These are phyloP conservation scores for Botryotinia globosa DNA, from an alignment of 2,329 filamentous ascomycete genomes.

Conservation along the genomic window DNA sequence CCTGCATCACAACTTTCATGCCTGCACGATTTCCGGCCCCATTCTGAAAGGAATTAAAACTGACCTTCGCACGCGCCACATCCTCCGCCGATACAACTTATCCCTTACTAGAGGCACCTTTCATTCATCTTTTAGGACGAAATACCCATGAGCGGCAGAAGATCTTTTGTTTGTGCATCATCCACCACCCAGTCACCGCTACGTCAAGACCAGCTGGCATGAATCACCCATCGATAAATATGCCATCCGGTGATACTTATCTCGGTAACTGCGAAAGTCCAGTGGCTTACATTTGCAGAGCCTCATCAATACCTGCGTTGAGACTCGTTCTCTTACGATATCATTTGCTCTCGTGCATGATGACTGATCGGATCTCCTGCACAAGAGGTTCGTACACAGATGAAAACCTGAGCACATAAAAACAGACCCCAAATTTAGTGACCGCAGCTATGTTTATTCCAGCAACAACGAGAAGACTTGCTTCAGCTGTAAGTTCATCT, in stretches of 20 bases:
- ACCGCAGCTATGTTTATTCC: background rate
- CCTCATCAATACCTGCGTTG: background rate
- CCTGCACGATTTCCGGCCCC: no score
- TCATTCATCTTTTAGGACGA: no score
- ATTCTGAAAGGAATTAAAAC: no score
- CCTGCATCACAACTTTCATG: no score
- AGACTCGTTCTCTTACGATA: background rate
- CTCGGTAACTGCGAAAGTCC: slow-evolving; percentile 12
- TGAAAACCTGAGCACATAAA: background rate
- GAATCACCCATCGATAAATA: slow-evolving; percentile 32
- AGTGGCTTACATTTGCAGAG: background rate
- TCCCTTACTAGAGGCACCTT: no score
- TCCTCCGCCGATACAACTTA: no score
- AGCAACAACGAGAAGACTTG: background rate
- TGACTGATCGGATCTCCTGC: background rate
- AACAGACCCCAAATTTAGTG: background rate
- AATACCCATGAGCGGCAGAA: no score
- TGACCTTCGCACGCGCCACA: no score
- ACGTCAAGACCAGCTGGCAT: slow-evolving; percentile 37
- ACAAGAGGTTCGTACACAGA: background rate
- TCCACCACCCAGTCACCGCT: no score
- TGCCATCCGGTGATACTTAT: slow-evolving; percentile 26
- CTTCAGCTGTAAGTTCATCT: background rate
- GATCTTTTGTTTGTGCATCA: no score
- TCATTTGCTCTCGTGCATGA: background rate